Conservation (phyloP, 148 eudicot species). For the Amaranthus palmeri region DNA sequence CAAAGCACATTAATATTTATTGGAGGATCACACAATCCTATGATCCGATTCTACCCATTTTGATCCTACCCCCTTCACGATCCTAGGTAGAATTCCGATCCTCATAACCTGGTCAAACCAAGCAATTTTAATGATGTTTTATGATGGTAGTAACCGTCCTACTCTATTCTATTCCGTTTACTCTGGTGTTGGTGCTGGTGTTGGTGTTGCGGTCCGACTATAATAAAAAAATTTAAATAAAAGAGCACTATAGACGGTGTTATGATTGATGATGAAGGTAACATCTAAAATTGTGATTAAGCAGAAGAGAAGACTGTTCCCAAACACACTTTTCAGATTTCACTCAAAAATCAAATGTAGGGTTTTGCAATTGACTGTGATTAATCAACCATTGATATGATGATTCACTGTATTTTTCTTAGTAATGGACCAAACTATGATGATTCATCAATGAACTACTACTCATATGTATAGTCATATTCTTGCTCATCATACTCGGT, state of each 20-base stretch:
- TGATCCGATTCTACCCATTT: too few species aligned
- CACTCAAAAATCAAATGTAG: constrained; percentile 1
- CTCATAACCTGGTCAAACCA: too few species aligned
- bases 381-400: constrained; percentile 13
- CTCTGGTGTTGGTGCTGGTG: too few species aligned
- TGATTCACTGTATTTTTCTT: constrained; percentile 8
- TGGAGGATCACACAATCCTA: too few species aligned
- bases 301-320: background rate
- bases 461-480: background rate
- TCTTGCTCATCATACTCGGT: background rate
- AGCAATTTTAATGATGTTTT: too few species aligned
- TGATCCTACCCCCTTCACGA: too few species aligned
- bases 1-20: too few species aligned
- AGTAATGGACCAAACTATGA: background rate
- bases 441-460: background rate
- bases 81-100: too few species aligned
- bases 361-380: constrained; percentile 8
- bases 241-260: background rate
- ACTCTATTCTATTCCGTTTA: too few species aligned
- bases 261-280: background rate
- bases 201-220: too few species aligned
- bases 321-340: background rate
- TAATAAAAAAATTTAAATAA: too few species aligned
- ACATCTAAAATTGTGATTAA: background rate
- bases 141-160: too few species aligned